These are phyloP conservation scores for Alternaria triticimaculans DNA, from an alignment of 2,329 filamentous ascomycete species.

Conservation along the genomic window DNA sequence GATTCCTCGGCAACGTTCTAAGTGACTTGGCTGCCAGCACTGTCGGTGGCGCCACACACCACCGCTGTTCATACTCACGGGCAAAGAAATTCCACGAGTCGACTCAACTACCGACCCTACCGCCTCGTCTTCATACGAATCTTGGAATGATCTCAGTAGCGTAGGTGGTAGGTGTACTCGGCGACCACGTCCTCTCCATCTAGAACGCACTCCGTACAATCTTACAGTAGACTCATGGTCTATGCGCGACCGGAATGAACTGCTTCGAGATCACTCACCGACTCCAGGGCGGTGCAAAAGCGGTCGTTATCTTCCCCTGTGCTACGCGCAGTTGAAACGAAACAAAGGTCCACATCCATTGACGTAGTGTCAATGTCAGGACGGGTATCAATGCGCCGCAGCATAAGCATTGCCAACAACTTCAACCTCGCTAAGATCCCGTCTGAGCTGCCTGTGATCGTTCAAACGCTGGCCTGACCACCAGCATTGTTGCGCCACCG, in stretches of 20 bases:
- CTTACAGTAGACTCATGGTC: not conserved
- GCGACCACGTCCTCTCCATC: not conserved
- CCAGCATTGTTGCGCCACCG: slow-evolving; percentile 1
- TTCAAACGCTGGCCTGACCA: not conserved
- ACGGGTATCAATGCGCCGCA: not conserved
- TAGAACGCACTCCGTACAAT: not conserved
- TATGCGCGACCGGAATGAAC: not conserved
- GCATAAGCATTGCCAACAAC: slow-evolving; percentile 9
- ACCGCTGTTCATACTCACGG: slow-evolving; percentile 1
- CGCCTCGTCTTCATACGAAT: not conserved
- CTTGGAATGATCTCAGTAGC: not conserved
- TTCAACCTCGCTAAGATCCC: slow-evolving; percentile 2
- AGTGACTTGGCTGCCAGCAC: slow-evolving; percentile 1
- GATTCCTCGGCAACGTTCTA: not conserved
- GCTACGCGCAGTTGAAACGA: not conserved
- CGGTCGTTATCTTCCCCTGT: not conserved
- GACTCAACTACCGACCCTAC: not conserved
- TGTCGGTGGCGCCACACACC: not conserved
- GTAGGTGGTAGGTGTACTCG: not conserved
- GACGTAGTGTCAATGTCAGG: not conserved
- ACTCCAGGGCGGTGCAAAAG: not conserved
- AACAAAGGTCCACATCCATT: not conserved
- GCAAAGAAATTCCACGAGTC: slow-evolving; percentile 9
- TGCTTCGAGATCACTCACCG: not conserved
- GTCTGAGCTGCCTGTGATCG: not conserved